phyloP scores from a whole-genome alignment of 2,329 filamentous ascomycete genomes.

The Aspergillus novofumigatus region DNA sequence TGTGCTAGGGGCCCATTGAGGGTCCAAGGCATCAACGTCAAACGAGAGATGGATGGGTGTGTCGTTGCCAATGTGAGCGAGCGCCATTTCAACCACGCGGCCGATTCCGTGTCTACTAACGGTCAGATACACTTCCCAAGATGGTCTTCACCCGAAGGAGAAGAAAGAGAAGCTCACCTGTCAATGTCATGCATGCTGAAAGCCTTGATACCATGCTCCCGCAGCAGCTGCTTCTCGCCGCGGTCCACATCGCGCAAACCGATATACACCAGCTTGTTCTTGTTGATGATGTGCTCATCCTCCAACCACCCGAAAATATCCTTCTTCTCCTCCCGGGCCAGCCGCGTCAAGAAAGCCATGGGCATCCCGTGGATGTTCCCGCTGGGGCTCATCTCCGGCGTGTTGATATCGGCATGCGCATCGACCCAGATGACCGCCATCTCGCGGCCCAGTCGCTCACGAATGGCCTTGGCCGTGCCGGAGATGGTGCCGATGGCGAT shows the following conservation, averaged over 20 bases:
- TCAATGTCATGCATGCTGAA: slow-evolving; percentile 99
- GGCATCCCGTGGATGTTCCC: slow-evolving; percentile 99
- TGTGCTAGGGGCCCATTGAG: slow-evolving; percentile 92
- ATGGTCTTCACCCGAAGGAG: not conserved
- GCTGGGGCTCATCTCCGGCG: slow-evolving; percentile 80
- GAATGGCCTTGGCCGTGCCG: slow-evolving; percentile 78
- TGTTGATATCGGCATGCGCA: slow-evolving; percentile 97
- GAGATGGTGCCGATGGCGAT: slow-evolving; percentile 93
- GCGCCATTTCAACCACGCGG: slow-evolving; percentile 95
- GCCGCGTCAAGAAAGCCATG: slow-evolving; percentile 81
- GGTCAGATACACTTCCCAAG: not conserved
- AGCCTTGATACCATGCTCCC: slow-evolving; percentile 85
- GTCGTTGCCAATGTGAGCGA: slow-evolving; percentile 88
- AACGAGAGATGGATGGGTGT: slow-evolving; percentile 97
- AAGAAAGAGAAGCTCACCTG: slow-evolving; percentile 50
- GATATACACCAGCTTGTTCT: slow-evolving; percentile 93
- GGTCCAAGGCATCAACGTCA: slow-evolving; percentile 93
- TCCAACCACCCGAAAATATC: slow-evolving; percentile 89
- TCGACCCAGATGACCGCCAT: slow-evolving; percentile 98
- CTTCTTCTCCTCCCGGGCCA: slow-evolving; percentile 70
- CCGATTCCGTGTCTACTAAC: slow-evolving; percentile 84
- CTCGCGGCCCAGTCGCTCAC: slow-evolving; percentile 75
- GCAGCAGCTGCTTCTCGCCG: slow-evolving; percentile 89
- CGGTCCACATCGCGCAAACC: slow-evolving; percentile 86
- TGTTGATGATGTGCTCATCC: slow-evolving; percentile 55